Evolutionary conservation across 2,329 filamentous ascomycete genomes (phyloP), one percentile per base, ranked within the genome.

Genomic region (Clonostachys solani): DNA sequence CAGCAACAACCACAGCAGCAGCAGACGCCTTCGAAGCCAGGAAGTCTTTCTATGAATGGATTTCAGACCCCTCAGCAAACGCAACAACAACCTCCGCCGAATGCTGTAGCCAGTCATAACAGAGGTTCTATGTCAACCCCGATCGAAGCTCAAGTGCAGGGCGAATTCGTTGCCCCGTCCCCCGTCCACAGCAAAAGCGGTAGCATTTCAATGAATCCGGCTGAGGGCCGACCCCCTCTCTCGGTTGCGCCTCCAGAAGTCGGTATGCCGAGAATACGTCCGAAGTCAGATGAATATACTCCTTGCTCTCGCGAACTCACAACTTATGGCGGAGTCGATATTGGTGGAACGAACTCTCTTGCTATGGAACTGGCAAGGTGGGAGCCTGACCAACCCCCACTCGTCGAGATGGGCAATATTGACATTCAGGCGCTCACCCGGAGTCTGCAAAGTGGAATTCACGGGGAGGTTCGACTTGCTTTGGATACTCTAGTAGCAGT

Each of bases 371-470:
- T 96, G 36, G 72, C 83, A 44, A 75, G 77, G 41, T 74, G 83
- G 57, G 88, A 84, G 58, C 90, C 92, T 0, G 86, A 88, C 48
- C 76, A 91, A 36, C 92, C 94, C 1, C 72, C 75, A 3, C 75
- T 91, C 16, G 72, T 78, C 18, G 92, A 97, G 56, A 76, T 97
- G 45, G 94, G 92, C 9, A 79, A 90, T 17, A 88, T 97, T 52
- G 92, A 99, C 60, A 86, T 97, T 29, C 86, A 92, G 54, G 91
- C 92, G 17, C 75, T 99, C 38, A 96, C 86, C 1, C 87, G 91
- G 73, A 91, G 90, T 58, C 72, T 99, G 36, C 91, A 96, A 61
- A 95, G 88, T 47, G 92, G 92, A 1, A 87, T 97, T 40, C 86
- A 91, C 56, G 84, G 84, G 6, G 94, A 99, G 67, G 86, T 96